Conservation (phyloP, 192 early-diverging fungal genomes). For the Lobosporangium transversale region DNA sequence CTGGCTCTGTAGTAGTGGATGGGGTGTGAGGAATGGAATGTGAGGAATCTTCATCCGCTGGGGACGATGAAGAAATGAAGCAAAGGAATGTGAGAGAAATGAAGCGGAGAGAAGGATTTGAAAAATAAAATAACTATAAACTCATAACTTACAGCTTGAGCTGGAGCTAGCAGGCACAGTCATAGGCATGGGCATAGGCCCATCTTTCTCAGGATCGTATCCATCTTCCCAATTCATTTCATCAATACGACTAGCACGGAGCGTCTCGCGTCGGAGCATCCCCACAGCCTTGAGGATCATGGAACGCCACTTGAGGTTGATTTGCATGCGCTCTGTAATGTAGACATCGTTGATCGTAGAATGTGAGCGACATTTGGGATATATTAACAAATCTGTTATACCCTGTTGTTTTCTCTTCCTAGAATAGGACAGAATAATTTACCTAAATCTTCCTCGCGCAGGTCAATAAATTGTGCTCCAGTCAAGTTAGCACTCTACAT, state of each 20-base stretch:
- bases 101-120: not conserved
- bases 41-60: conserved; percentile 25
- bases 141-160: not conserved
- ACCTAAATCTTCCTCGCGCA: conserved; percentile 48
- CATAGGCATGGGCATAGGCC: not conserved
- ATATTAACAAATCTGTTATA: no score
- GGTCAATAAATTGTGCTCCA: conserved; percentile 47
- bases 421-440: no score
- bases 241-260: conserved; percentile 31
- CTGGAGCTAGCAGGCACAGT: no score
- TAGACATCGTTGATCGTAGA: no score
- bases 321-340: conserved; percentile 38
- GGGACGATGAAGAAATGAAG: not conserved
- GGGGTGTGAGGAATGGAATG: conserved; percentile 27
- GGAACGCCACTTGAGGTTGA: conserved; percentile 54
- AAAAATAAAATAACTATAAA: not conserved
- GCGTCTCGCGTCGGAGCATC: conserved; percentile 48
- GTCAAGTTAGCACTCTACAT: conserved; percentile 37
- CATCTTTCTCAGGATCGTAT: conserved; percentile 40
- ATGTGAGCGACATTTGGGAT: no score
- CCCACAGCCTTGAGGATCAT: conserved; percentile 55
- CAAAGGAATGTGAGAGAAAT: not conserved
- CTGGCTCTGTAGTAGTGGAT: conserved; percentile 32
- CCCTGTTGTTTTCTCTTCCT: conserved; percentile 2
- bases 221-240: conserved; percentile 46